Conservation (phyloP, 2,329 filamentous ascomycete genomes). For the Hypoxylon sp. region DNA sequence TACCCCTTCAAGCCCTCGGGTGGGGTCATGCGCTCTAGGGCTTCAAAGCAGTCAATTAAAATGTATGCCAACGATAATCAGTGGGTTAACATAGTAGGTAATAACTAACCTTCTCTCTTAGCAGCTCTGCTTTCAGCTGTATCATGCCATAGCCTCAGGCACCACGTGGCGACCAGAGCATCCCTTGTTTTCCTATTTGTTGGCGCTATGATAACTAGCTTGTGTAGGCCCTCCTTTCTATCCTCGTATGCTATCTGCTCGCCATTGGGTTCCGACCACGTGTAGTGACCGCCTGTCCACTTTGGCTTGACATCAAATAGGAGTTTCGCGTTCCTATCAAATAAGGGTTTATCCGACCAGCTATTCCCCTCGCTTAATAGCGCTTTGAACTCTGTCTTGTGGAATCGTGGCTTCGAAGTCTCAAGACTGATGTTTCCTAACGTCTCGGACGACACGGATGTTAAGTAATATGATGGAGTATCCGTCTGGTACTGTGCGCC, state of each 20-base stretch:
- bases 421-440: constrained; percentile 35
- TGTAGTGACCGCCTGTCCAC: constrained; percentile 27
- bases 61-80: no score
- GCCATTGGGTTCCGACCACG: constrained; percentile 23
- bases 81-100: neutral
- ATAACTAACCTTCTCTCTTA: constrained; percentile 26
- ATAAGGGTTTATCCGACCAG: constrained; percentile 19
- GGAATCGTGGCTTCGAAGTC: constrained; percentile 21
- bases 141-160: constrained; percentile 39
- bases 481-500: constrained; percentile 15
- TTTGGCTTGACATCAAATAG: constrained; percentile 29
- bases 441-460: constrained; percentile 21
- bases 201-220: constrained; percentile 13
- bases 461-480: constrained; percentile 31
- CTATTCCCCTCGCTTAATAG: constrained; percentile 9
- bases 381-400: constrained; percentile 25
- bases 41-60: no score
- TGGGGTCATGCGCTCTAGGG: constrained; percentile 20
- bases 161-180: constrained; percentile 32
- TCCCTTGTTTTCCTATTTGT: constrained; percentile 28
- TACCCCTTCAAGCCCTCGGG: neutral
- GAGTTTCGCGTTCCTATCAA: constrained; percentile 9
- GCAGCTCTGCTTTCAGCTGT: constrained; percentile 35
- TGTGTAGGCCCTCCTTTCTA: constrained; percentile 8
- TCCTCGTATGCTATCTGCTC: constrained; percentile 27